Base-by-base conservation (phyloP, 768 basidiomycete species). In the Mycena chlorophos region DNA sequence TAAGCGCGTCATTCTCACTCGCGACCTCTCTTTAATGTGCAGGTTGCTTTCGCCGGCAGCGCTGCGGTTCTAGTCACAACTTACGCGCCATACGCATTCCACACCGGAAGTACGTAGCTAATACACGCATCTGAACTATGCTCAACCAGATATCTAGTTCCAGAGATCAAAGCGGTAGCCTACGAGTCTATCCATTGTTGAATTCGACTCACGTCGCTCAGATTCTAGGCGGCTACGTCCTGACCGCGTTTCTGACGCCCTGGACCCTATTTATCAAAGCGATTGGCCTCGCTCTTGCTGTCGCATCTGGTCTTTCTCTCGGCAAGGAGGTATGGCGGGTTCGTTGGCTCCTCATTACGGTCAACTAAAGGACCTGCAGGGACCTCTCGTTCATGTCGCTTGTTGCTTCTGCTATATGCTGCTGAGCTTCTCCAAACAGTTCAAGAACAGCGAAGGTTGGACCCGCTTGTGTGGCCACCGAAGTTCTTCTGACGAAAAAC, bases 191-290 rank as follows among this genome's bases (percentile, higher is more conserved):
- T 29, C 20, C 17, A 16, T 55, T 5, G 25, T 31, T 13, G n/a
- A 14, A 3, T 25, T 13, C 25, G 20, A 14, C n/a, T 13, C 17
- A 30, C 14, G 26, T 22, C 26, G 38, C 30, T 26, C 2, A 89
- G 88, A 89, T 91, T 58, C 75, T 93, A 17, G 84, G 85, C 23
- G 91, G 92, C 37, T 94, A 91, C 65, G 91, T 94, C 5, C 84
- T 96, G 39, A 89, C 93, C 63, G 82, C 87, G 1, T 94, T 92
- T 69, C 78, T 96, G n/a, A 84, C 88, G 8, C 83, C 85, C 1
- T 91, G 91, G 87, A 93, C 89, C 0, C 77, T 96, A 25, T 74
- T 93, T 46, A 91, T 91, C 63, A 96, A 96, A 68, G 82, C 86
- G 0, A 71, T 94, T 28, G 92, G 92, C 14, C 76, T 94, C 39